phyloP scores from a whole-genome alignment of 2,329 filamentous ascomycete genomes.

The Xylariaceae sp. region DNA sequence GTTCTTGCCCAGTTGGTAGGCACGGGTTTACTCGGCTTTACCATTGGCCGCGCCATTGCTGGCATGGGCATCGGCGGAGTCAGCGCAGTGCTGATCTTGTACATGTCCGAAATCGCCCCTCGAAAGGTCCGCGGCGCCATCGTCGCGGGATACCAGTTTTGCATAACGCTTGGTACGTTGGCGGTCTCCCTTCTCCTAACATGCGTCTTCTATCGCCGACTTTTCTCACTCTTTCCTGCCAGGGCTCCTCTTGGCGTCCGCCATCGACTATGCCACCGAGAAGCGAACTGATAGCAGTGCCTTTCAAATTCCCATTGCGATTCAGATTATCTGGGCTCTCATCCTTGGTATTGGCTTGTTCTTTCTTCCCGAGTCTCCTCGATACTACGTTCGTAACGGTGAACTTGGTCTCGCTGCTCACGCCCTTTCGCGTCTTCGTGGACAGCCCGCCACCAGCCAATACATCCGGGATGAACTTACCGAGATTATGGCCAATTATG shows the following conservation, averaged over 20 bases:
- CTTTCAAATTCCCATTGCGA: conserved; percentile 73
- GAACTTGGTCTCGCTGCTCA: conserved; percentile 58
- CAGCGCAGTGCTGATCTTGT: conserved; percentile 73
- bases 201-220: not conserved
- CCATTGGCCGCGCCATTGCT: conserved; percentile 67
- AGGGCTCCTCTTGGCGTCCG: conserved; percentile 62
- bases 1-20: conserved; percentile 60
- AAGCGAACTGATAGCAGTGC: conserved; percentile 55
- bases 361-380: conserved; percentile 76
- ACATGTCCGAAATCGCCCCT: conserved; percentile 79
- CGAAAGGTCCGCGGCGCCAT: conserved; percentile 72
- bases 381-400: conserved; percentile 78
- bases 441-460: conserved; percentile 65
- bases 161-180: conserved; percentile 62
- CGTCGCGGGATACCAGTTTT: conserved; percentile 80
- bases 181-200: not conserved
- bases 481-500: conserved; percentile 84
- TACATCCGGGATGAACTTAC: conserved; percentile 74
- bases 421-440: conserved; percentile 63
- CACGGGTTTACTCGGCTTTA: conserved; percentile 54
- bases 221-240: not conserved
- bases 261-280: conserved; percentile 67
- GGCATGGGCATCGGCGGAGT: conserved; percentile 77
- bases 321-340: conserved; percentile 77
- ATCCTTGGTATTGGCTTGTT: conserved; percentile 68